Percentiles rank a stretch among this genome's conserved stretches.
These are phyloP conservation scores for Begonia masoniana DNA, from an alignment of 306 rosid species.

Conservation along the genomic window DNA sequence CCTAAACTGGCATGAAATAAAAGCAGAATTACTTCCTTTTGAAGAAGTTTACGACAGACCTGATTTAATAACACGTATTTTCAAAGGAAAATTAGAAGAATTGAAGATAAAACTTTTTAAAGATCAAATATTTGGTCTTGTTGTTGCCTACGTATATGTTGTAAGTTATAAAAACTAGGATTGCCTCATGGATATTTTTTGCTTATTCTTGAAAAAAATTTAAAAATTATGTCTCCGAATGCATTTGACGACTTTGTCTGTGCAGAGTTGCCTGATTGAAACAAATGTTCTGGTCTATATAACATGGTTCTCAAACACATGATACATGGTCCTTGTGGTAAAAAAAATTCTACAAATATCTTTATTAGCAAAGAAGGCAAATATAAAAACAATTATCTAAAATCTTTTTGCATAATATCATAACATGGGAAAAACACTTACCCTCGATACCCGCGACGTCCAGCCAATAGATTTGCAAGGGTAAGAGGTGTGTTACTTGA, in stretches of 20 bases:
- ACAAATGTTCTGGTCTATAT: too few species aligned
- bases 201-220: too few species aligned
- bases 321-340: background rate
- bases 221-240: background rate
- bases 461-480: too few species aligned
- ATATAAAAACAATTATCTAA: too few species aligned
- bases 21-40: background rate
- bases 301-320: background rate
- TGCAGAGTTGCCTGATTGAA: background rate
- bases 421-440: too few species aligned
- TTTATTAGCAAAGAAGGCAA: too few species aligned
- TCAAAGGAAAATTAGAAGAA: background rate
- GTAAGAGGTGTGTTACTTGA: too few species aligned
- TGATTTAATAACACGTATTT: background rate
- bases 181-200: background rate
- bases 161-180: background rate
- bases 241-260: background rate
- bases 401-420: too few species aligned
- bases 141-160: background rate
- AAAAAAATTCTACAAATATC: too few species aligned
- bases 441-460: too few species aligned
- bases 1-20: background rate
- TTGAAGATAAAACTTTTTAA: background rate
- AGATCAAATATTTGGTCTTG: background rate
- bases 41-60: background rate